A percentile compares a stretch with the other conserved stretches of the same genome.
phyloP scores from a whole-genome alignment of 176 grass and related monocot species.

The Cymbopogon citratus region DNA sequence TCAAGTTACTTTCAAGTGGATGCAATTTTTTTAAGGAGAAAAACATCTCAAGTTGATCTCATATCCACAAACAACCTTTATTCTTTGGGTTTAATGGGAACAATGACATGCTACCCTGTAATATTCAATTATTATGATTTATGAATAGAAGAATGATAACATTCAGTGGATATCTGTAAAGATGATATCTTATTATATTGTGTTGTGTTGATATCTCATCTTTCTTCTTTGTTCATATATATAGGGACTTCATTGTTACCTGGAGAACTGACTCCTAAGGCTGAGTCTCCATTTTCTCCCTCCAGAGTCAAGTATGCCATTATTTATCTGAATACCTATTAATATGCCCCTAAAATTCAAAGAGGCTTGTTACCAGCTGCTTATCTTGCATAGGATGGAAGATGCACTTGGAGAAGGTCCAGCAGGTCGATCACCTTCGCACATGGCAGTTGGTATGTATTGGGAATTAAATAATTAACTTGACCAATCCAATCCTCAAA shows the following conservation, averaged over 20 bases:
- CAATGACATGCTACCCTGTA: not conserved
- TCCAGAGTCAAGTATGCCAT: slow-evolving; percentile 73
- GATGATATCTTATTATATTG: slow-evolving; percentile 12
- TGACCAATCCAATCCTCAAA: not conserved
- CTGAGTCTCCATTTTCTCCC: slow-evolving; percentile 95
- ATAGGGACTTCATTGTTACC: slow-evolving; percentile 58
- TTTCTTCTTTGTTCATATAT: not conserved
- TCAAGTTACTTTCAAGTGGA: not conserved
- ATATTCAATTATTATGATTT: slow-evolving; percentile 14
- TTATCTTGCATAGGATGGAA: slow-evolving; percentile 63
- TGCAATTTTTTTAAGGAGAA: not conserved
- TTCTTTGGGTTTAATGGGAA: not conserved
- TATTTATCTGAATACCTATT: slow-evolving; percentile 20
- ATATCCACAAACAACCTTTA: not conserved
- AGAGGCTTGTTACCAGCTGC: slow-evolving; percentile 21
- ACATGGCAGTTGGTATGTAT: slow-evolving; percentile 57
- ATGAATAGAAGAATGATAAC: not conserved
- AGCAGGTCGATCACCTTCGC: slow-evolving; percentile 58
- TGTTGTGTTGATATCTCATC: not conserved
- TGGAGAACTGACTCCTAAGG: slow-evolving; percentile 64
- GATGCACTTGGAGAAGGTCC: slow-evolving; percentile 67
- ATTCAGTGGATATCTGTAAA: not conserved
- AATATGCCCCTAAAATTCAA: slow-evolving; percentile 2
- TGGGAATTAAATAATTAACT: slow-evolving; percentile 15
- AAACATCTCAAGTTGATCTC: not conserved